Conservation (phyloP, 2,329 filamentous ascomycete species). For the Rasamsonia emersonii region DNA sequence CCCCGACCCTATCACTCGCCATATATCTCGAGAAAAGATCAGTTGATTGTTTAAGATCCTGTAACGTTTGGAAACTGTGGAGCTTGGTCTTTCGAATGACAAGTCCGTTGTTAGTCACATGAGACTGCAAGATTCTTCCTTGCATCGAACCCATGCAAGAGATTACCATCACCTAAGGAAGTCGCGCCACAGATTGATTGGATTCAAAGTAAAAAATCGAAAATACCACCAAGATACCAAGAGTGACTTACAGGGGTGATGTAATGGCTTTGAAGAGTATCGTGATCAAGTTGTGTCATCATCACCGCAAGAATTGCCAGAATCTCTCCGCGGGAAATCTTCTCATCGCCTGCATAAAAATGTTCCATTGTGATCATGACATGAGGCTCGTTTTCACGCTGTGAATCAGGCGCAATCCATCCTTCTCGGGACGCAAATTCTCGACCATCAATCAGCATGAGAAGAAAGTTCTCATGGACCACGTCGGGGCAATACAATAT, state of each 20-base stretch:
- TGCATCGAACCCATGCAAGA: constrained; percentile 1
- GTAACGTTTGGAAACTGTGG: too few relatives aligned
- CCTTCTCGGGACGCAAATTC: background rate
- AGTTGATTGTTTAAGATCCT: too few relatives aligned
- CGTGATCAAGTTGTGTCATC: constrained; percentile 1
- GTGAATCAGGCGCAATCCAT: background rate
- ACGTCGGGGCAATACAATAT: too few relatives aligned
- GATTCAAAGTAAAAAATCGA: background rate
- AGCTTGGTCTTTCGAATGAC: too few relatives aligned
- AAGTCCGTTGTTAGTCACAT: background rate
- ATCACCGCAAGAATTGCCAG: background rate
- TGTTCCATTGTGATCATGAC: background rate
- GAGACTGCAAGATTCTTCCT: constrained; percentile 1
- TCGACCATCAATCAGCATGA: background rate
- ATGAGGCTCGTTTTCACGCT: background rate
- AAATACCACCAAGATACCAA: background rate
- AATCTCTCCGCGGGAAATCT: background rate
- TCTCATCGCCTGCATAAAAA: background rate
- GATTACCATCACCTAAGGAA: constrained; percentile 1
- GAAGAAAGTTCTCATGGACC: too few relatives aligned
- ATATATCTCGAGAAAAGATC: too few relatives aligned
- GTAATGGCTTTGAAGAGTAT: background rate
- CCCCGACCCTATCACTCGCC: too few relatives aligned
- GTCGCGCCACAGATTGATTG: background rate
- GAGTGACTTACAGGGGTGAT: constrained; percentile 1